Percentiles rank a stretch among this genome's conserved stretches.
Conservation (phyloP, 306 rosid genomes). For the Prunus mira region DNA sequence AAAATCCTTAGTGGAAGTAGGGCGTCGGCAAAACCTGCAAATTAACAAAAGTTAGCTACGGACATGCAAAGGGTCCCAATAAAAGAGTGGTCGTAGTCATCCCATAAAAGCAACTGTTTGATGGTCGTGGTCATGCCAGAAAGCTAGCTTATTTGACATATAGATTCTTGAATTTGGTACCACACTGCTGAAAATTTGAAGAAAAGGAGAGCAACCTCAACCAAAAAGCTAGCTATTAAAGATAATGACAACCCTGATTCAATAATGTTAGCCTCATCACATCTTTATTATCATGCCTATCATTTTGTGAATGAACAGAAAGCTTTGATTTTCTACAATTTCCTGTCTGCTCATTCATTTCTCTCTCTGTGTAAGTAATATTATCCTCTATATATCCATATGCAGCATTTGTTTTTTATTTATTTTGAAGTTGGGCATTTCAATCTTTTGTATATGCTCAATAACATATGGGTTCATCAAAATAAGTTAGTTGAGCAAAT, state of each 20-base stretch:
- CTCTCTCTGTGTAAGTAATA: not conserved
- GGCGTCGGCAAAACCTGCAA: not conserved
- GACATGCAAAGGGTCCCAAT: constrained; percentile 2
- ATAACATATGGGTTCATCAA: not conserved
- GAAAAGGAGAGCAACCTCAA: constrained; percentile 23
- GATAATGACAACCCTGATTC: constrained; percentile 17
- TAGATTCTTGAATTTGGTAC: constrained; percentile 22
- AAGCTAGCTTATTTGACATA: constrained; percentile 1
- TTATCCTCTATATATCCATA: too few relatives aligned
- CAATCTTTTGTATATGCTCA: not conserved
- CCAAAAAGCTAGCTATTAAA: not conserved
- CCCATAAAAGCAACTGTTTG: not conserved
- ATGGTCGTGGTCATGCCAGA: not conserved
- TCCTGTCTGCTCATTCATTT: not conserved
- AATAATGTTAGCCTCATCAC: constrained; percentile 14
- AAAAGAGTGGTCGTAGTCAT: constrained; percentile 34
- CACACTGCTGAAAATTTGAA: constrained; percentile 1
- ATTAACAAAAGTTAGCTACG: constrained; percentile 15
- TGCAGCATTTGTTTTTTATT: too few relatives aligned
- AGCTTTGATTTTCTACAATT: not conserved
- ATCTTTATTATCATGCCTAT: not conserved
- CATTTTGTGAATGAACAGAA: not conserved
- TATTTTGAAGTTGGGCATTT: too few relatives aligned
- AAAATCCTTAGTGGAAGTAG: constrained; percentile 2
- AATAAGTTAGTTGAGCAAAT: not conserved